Evolutionary conservation across 805 yeast species (phyloP).

Genomic region (Yarrowia osloensis): DNA sequence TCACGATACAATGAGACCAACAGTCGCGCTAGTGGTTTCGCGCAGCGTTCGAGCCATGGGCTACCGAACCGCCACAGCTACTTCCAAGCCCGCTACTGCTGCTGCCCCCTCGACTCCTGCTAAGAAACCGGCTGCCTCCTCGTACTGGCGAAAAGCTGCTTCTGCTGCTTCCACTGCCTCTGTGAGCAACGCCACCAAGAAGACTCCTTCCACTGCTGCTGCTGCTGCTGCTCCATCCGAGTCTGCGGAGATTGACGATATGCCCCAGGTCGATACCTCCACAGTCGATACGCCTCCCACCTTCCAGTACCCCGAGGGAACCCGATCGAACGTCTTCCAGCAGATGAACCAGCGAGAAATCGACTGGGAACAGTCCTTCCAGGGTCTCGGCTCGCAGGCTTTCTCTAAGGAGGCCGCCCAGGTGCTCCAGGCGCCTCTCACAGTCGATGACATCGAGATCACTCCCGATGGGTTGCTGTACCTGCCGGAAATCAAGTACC

Average conservation of each 20-base stretch:
- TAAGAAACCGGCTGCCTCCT: background rate
- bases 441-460: slow-evolving; percentile 77
- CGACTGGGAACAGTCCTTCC: slow-evolving; percentile 84
- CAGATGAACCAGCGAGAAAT: slow-evolving; percentile 37
- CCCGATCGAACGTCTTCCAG: background rate
- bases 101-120: background rate
- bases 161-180: slow-evolving; percentile 9
- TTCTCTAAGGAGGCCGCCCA: slow-evolving; percentile 63
- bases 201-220: background rate
- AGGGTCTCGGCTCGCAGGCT: slow-evolving; percentile 80
- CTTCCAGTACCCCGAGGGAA: background rate
- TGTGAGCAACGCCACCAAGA: slow-evolving; percentile 6
- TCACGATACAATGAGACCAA: slow-evolving; percentile 11
- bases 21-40: background rate
- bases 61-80: slow-evolving; percentile 2
- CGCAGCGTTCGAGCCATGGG: background rate
- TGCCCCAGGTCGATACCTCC: background rate
- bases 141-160: slow-evolving; percentile 23
- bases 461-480: slow-evolving; percentile 94
- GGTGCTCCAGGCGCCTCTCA: slow-evolving; percentile 63
- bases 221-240: background rate
- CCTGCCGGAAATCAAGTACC: slow-evolving; percentile 92
- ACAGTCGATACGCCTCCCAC: background rate
- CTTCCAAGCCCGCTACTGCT: background rate
- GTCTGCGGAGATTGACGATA: background rate